A percentile compares a stretch with the other conserved stretches of the same genome.
These are phyloP conservation scores for Fraxinus nigra DNA, from an alignment of 305 asterid species.

Conservation along the genomic window DNA sequence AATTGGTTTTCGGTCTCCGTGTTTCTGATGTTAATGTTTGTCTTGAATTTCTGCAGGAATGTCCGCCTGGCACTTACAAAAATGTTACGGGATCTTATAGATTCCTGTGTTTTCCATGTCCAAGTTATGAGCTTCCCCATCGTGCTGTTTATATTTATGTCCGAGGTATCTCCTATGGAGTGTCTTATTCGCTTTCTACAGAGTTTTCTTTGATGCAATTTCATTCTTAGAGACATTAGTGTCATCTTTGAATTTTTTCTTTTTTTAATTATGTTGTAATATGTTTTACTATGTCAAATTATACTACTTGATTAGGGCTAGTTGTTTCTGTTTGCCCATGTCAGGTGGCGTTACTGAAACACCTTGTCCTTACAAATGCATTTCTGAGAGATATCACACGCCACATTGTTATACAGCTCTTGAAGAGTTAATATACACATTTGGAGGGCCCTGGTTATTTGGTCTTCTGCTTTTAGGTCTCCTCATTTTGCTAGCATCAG, in stretches of 20 bases:
- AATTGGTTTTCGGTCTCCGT: constrained; percentile 5
- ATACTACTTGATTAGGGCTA: constrained; percentile 8
- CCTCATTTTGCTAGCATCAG: constrained; percentile 80
- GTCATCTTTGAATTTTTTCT: constrained; percentile 24
- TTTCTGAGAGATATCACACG: constrained; percentile 90
- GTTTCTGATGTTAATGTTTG: constrained; percentile 8
- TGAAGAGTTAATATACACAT: constrained; percentile 89
- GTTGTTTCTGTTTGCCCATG: constrained; percentile 26
- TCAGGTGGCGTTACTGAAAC: constrained; percentile 90
- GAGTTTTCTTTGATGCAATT: neutral
- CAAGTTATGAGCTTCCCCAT: constrained; percentile 69
- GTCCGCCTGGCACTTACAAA: constrained; percentile 90
- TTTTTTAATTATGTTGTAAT: neutral
- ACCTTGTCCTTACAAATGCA: constrained; percentile 94
- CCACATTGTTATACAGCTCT: constrained; percentile 97
- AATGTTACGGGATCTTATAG: constrained; percentile 87
- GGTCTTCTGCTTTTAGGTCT: constrained; percentile 88
- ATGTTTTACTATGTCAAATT: neutral
- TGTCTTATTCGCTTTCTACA: constrained; percentile 8
- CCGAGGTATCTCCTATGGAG: constrained; percentile 60
- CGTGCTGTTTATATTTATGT: constrained; percentile 74
- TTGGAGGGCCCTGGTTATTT: constrained; percentile 99
- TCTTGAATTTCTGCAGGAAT: constrained; percentile 57
- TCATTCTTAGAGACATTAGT: constrained; percentile 1
- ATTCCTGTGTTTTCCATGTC: constrained; percentile 79